phyloP scores from a whole-genome alignment of 1,284 basidiomycete species.

The Farysia itapuensis region DNA sequence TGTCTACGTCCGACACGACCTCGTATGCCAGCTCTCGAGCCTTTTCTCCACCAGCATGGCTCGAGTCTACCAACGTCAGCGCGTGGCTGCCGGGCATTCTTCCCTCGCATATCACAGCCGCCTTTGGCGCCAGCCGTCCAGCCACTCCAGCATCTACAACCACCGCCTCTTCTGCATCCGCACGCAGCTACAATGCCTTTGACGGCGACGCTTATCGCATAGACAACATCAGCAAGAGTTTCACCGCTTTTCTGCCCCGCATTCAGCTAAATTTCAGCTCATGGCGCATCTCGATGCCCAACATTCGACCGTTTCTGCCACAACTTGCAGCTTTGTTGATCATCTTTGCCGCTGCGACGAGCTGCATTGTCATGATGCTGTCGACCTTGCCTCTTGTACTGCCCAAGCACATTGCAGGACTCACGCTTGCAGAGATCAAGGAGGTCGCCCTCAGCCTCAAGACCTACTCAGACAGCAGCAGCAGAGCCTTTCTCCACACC shows the following conservation, averaged over 20 bases:
- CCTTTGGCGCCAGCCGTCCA: slow-evolving; percentile 15
- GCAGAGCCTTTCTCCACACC: slow-evolving; percentile 42
- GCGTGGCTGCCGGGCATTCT: slow-evolving; percentile 11
- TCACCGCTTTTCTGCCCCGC: slow-evolving; percentile 16
- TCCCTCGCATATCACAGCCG: slow-evolving; percentile 27
- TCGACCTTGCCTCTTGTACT: slow-evolving; percentile 53
- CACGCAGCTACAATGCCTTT: slow-evolving; percentile 12
- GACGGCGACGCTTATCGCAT: slow-evolving; percentile 28
- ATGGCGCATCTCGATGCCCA: slow-evolving; percentile 28
- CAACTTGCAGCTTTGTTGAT: slow-evolving; percentile 38
- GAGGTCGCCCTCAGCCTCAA: slow-evolving; percentile 48
- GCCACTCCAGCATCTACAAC: slow-evolving; percentile 23
- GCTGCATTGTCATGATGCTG: slow-evolving; percentile 45
- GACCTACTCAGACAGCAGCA: slow-evolving; percentile 41
- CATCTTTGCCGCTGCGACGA: slow-evolving; percentile 49
- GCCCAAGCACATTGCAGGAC: slow-evolving; percentile 51
- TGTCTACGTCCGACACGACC: slow-evolving; percentile 23
- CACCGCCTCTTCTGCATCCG: slow-evolving; percentile 8
- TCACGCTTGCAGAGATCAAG: slow-evolving; percentile 54
- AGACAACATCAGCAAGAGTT: slow-evolving; percentile 8
- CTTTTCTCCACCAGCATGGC: slow-evolving; percentile 31
- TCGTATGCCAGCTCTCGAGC: slow-evolving; percentile 27
- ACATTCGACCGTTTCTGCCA: slow-evolving; percentile 44
- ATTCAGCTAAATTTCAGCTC: slow-evolving; percentile 31
- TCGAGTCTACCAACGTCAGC: slow-evolving; percentile 22